These are phyloP conservation scores for Wickerhamomyces sp. DNA, from an alignment of 1,139 yeast genomes.

Conservation along the genomic window DNA sequence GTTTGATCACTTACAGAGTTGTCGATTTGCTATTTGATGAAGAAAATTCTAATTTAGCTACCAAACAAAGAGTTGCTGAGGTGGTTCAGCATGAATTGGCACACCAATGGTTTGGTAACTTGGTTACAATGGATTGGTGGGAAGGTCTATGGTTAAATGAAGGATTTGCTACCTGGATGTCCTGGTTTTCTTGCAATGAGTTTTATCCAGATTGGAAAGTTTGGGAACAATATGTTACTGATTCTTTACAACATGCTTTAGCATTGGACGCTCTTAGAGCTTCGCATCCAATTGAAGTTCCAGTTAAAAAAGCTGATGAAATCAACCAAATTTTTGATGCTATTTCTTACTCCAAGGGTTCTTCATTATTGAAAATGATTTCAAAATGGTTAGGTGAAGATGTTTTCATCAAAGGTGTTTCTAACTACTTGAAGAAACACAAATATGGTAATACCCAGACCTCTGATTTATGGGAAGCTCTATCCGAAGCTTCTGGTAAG, in stretches of 20 bases:
- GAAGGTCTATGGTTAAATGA: slow-evolving; percentile 81
- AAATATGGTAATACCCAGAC: slow-evolving; percentile 76
- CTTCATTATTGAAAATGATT: slow-evolving; percentile 70
- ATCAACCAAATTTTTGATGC: slow-evolving; percentile 78
- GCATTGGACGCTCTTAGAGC: slow-evolving; percentile 64
- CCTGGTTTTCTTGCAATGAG: slow-evolving; percentile 62
- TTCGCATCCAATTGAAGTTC: slow-evolving; percentile 77
- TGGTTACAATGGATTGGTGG: slow-evolving; percentile 87
- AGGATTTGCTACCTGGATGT: slow-evolving; percentile 82
- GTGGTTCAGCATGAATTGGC: slow-evolving; percentile 80
- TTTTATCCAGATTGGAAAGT: slow-evolving; percentile 72
- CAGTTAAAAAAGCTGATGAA: slow-evolving; percentile 68
- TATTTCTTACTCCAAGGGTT: slow-evolving; percentile 73
- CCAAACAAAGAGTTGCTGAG: slow-evolving; percentile 68
- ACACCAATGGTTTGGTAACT: slow-evolving; percentile 82
- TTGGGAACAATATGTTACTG: slow-evolving; percentile 59
- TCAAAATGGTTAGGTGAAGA: slow-evolving; percentile 66
- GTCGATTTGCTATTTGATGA: slow-evolving; percentile 65
- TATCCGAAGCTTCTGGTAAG: slow-evolving; percentile 68
- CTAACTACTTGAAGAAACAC: slow-evolving; percentile 60
- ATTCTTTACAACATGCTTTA: slow-evolving; percentile 60
- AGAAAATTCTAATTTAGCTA: slow-evolving; percentile 46
- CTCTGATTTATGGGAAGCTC: slow-evolving; percentile 74
- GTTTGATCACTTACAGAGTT: slow-evolving; percentile 67
- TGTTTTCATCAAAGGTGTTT: slow-evolving; percentile 64